Conservation (phyloP, 2,329 filamentous ascomycete species). For the Beauveria varroae region DNA sequence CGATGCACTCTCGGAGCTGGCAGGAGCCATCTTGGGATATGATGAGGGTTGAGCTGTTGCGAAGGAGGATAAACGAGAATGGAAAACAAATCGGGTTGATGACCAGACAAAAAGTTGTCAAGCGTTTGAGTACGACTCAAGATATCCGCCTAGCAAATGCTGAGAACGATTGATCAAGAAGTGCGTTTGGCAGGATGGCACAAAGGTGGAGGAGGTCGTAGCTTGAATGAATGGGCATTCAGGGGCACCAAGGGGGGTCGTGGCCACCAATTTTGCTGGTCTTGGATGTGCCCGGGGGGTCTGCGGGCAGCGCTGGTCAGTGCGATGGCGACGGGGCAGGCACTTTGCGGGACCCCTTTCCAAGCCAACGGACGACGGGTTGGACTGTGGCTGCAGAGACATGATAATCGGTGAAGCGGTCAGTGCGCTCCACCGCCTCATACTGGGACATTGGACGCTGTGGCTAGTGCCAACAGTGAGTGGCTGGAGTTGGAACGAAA, state of each 20-base stretch:
- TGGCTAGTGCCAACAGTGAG: slow-evolving; percentile 2
- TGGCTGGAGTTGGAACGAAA: slow-evolving; percentile 12
- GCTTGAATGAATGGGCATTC: slow-evolving; percentile 11
- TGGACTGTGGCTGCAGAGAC: not conserved
- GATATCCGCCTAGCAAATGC: slow-evolving; percentile 9
- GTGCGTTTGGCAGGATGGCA: slow-evolving; percentile 10
- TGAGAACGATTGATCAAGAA: slow-evolving; percentile 12
- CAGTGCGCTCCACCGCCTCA: slow-evolving; percentile 14
- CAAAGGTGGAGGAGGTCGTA: slow-evolving; percentile 12
- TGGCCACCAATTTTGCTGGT: slow-evolving; percentile 14
- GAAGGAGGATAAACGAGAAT: not conserved
- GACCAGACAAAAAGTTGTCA: slow-evolving; percentile 1
- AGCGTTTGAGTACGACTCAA: slow-evolving; percentile 9
- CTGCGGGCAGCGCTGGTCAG: slow-evolving; percentile 13
- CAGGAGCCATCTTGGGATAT: slow-evolving; percentile 45
- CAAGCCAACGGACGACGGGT: slow-evolving; percentile 9
- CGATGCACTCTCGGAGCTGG: slow-evolving; percentile 53
- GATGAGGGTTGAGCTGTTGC: slow-evolving; percentile 11
- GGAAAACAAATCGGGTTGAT: not conserved
- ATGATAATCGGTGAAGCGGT: slow-evolving; percentile 6
- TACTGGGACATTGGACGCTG: not conserved
- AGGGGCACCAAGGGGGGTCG: slow-evolving; percentile 13
- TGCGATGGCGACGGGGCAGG: slow-evolving; percentile 13
- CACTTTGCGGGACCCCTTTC: slow-evolving; percentile 12
- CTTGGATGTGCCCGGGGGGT: slow-evolving; percentile 12